Base-by-base conservation (phyloP, 106 monocot species). In the Dendrobium huoshanense region DNA sequence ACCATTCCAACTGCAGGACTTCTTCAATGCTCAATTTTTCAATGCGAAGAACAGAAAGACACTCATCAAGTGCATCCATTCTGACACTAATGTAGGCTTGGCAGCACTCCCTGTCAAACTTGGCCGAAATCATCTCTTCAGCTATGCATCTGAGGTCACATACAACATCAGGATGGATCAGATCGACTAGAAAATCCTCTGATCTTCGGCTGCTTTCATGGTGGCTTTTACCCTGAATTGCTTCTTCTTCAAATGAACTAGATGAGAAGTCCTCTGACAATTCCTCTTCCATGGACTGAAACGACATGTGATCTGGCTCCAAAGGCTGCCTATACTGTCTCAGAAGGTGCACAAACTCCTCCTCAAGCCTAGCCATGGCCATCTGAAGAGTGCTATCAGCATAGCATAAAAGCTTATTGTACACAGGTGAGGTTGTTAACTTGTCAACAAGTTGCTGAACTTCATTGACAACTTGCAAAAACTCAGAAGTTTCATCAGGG, bases 11-110 rank as follows among this genome's bases (percentile, higher is more conserved):
- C 73, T 61, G 79, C 54, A 86, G 41, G 47, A 89, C 78, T 49
- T 95, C 95, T 49, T 95, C 93, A 10, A 95, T 75, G 0, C 81
- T n/a, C n/a, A n/a, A n/a, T n/a, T n/a, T n/a, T 49, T 95, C 93
- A 10, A 95, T 75, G 0, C 81, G 76, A 24, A 93, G 89, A 67
- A 81, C 73, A 3, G 72, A 77, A 24, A 95, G 80, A 82, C 81
- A 89, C 49, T 89, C 93, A 55, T 95, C 93, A 1, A 93, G 54
- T 1, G 84, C 87, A 48, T 86, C 89, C 33, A 86, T 83, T 56
- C 93, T 73, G 33, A 79, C 61, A 25, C 41, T 77, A 41, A 90
- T 83, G 75, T 95, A 95, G 67, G 87, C 89, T 73, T 91, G 84
- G 47, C 67, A 82, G 48, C 90, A 93, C 45, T 95, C 95, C 81